Base-by-base conservation (phyloP, 345 rosid genomes). In the Crucihimalaya himalaica region DNA sequence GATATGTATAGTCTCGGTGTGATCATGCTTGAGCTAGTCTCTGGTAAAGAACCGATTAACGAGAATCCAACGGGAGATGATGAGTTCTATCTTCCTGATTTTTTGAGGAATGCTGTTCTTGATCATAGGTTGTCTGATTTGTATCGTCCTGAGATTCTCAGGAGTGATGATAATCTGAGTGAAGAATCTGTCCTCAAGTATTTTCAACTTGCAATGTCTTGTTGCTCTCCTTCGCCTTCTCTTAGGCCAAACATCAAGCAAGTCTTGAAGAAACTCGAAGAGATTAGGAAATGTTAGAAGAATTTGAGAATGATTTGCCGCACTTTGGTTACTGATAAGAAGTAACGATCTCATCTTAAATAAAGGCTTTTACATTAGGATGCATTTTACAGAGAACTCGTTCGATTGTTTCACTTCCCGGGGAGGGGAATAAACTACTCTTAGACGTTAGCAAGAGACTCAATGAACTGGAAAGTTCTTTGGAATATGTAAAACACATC, bases 171-270 rank as follows among this genome's bases (percentile, higher is more conserved):
- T 5, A 68, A 75, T 2, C 81, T 84, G 18, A 82, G 80, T 8
- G 89, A 91, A 86, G 96, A 88, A 74, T 32, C 71, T 72, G 75
- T 91, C 19, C 84, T 88, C 20, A 82, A 84, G 78, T 85, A 83
- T 73, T 85, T 88, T 79, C 95, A 88, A 76, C 86, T 94, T 73
- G 96, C 97, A 3, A 79, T 89, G 87, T 78, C 93, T 63, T 89
- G 97, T 71, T 94, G 96, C 80, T 91, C 98, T 59, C 93, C 93
- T 69, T 86, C 88, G 0, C 91, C 97, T 77, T 85, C 94, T 40
- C 89, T 90, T 42, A 85, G 98, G 62, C 97, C 96, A 2, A 85
- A 72, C 74, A 83, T 78, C 11, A 86, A 82, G 65, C 91, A 86
- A 84, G 85, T 89, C n/a, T 76, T 89, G 55, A 52, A 47, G 77